These are phyloP conservation scores for Aureobasidium uvarum DNA, from an alignment of 2,329 filamentous ascomycete genomes.

Conservation along the genomic window DNA sequence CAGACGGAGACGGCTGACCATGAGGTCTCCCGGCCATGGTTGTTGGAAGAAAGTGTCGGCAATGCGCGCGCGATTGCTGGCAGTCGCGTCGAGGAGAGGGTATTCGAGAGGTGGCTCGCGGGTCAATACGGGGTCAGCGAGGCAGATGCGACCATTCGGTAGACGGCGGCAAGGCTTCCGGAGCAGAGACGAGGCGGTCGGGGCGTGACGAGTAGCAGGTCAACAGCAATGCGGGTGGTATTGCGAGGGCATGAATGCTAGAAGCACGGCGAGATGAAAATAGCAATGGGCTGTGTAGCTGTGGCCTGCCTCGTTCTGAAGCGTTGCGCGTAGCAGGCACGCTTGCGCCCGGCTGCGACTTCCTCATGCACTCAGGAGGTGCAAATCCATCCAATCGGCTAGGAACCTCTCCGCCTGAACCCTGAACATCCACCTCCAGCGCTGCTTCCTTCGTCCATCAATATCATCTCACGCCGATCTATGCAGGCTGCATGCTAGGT, in stretches of 20 bases:
- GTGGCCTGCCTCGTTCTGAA: not conserved
- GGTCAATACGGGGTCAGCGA: not conserved
- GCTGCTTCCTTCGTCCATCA: not conserved
- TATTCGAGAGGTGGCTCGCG: not conserved
- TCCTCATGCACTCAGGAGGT: constrained; percentile 1
- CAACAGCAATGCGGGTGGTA: constrained; percentile 5
- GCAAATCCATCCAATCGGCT: not conserved
- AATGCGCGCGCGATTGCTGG: constrained; percentile 12
- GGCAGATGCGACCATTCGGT: constrained; percentile 26
- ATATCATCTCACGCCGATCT: not conserved
- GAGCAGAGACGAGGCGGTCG: not conserved
- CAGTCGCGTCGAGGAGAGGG: constrained; percentile 8
- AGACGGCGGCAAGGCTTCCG: constrained; percentile 19
- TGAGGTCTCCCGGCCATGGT: constrained; percentile 56
- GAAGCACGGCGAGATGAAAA: not conserved
- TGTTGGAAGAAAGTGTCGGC: constrained; percentile 23
- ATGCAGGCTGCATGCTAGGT: not conserved
- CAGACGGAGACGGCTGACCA: constrained; percentile 48
- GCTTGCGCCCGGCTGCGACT: constrained; percentile 7
- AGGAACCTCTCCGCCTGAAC: not conserved
- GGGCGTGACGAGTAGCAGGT: not conserved
- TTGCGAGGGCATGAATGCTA: constrained; percentile 1
- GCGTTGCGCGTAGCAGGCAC: constrained; percentile 14
- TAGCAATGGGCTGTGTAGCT: constrained; percentile 21
- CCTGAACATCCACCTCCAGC: not conserved